These are phyloP conservation scores for Tylopilus balloui DNA, from an alignment of 768 basidiomycete species.

Conservation along the genomic window DNA sequence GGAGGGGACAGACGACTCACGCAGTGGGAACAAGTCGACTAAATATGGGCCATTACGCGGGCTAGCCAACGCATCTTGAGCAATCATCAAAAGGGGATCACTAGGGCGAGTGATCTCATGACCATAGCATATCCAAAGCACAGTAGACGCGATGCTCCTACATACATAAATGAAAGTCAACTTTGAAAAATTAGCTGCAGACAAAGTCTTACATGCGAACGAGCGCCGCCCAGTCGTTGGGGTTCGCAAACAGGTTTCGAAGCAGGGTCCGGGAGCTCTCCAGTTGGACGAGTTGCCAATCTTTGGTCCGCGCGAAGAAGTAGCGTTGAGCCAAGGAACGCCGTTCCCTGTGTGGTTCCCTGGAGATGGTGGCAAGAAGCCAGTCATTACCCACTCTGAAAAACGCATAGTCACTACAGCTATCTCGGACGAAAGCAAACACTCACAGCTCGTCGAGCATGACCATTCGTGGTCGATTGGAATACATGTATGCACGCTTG, in stretches of 20 bases:
- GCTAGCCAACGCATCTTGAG: conserved; percentile 1
- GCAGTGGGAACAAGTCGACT: conserved; percentile 6
- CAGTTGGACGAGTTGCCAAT: conserved; percentile 12
- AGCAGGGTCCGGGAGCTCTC: conserved; percentile 5
- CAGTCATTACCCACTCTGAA: conserved; percentile 1
- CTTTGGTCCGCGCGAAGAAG: conserved; percentile 9
- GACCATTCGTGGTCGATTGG: background rate
- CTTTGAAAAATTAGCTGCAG: no score
- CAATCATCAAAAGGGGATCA: conserved; percentile 6
- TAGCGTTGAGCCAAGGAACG: conserved; percentile 11
- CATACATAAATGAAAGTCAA: background rate
- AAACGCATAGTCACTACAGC: background rate
- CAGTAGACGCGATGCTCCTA: background rate
- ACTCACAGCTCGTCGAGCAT: conserved; percentile 5
- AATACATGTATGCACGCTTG: conserved; percentile 3
- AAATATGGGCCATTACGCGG: conserved; percentile 4
- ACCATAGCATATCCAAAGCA: conserved; percentile 5
- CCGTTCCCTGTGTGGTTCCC: conserved; percentile 8
- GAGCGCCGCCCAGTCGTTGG: background rate
- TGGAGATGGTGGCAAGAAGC: background rate
- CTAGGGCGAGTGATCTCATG: conserved; percentile 1
- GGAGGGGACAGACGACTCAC: background rate
- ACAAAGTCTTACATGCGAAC: conserved; percentile 3
- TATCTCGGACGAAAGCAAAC: background rate
- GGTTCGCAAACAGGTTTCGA: background rate